Evolutionary conservation across 2,329 filamentous ascomycete species (phyloP).

Genomic region (Trichoderma afroharzianum): DNA sequence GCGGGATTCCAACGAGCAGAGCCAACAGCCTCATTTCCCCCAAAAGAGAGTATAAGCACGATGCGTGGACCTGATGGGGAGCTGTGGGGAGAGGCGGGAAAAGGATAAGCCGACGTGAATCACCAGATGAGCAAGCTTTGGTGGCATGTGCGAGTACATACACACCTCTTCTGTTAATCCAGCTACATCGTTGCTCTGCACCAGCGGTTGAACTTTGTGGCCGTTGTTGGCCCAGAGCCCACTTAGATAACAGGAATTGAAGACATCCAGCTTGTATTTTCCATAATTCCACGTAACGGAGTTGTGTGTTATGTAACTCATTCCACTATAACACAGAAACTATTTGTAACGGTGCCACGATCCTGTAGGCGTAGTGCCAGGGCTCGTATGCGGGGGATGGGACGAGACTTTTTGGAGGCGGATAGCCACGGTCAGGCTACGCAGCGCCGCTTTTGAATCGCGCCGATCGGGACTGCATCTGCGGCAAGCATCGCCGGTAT

Average conservation of each 20-base stretch:
- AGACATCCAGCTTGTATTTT: background rate
- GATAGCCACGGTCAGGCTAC: constrained; percentile 24
- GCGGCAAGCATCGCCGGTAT: constrained; percentile 9
- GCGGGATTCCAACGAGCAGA: constrained; percentile 50
- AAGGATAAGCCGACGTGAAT: constrained; percentile 7
- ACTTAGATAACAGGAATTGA: background rate
- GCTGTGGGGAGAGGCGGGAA: constrained; percentile 4
- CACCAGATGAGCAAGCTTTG: background rate
- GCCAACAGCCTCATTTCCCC: constrained; percentile 69
- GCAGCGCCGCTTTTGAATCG: constrained; percentile 2
- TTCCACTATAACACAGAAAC: background rate
- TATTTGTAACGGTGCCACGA: background rate
- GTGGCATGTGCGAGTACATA: background rate
- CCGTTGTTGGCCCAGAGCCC: background rate
- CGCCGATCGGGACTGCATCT: background rate
- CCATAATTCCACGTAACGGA: background rate
- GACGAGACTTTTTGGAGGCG: constrained; percentile 13
- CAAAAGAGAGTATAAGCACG: constrained; percentile 39
- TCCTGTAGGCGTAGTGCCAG: background rate
- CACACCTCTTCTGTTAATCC: background rate
- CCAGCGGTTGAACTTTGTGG: background rate
- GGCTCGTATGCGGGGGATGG: constrained; percentile 15
- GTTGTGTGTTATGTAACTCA: background rate
- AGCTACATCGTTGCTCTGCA: background rate
- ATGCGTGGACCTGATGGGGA: constrained; percentile 7